Base-by-base conservation (phyloP, 768 basidiomycete genomes). In the Suillus brevipes region DNA sequence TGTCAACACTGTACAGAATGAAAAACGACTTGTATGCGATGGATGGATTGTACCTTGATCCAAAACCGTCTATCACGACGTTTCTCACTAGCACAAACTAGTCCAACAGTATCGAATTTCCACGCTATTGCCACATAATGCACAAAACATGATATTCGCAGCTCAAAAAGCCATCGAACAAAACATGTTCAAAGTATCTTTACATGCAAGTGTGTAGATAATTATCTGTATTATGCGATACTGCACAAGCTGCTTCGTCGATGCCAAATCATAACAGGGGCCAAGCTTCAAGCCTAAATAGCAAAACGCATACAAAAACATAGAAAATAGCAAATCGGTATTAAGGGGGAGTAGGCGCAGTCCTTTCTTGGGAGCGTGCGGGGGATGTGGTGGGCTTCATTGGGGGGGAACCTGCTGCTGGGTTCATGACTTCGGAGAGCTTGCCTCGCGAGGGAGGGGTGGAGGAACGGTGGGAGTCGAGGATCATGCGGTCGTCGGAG, bases 301-400 rank as follows among this genome's bases (percentile, higher is more conserved):
- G n/a, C 52, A 50, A 28, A 28, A 28, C 64, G 73, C 67, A 59
- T 47, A 58, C 9, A 55, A 65, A 45, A 66, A 56, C 45, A 28
- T 34, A 61, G 25, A 3, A 13, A 65, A n/a, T n/a, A n/a, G n/a
- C n/a, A n/a, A n/a, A n/a, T n/a, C n/a, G n/a, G 14, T 18, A 59
- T 65, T 70, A 76, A 9, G 66, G 57, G 28, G 75, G 75, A 0
- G 75, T 73, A 5, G 70, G 34, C 20, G 77, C 76, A 63, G 72
- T 75, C 64, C 77, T 76, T 28, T 76, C 75, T 34, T 76, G 75
- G 37, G 73, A 62, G n/a, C 75, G 82, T 23, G 84, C 78, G 18
- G 88, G 87, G 23, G 85, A 86, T n/a, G 85, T 80, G 12, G 83
- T 80, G 63, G 81, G 80, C 70, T 88, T 87, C 13, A 78, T 71